These are phyloP conservation scores for Populus trichocarpa DNA, from an alignment of 441 rosid species.

Conservation along the genomic window DNA sequence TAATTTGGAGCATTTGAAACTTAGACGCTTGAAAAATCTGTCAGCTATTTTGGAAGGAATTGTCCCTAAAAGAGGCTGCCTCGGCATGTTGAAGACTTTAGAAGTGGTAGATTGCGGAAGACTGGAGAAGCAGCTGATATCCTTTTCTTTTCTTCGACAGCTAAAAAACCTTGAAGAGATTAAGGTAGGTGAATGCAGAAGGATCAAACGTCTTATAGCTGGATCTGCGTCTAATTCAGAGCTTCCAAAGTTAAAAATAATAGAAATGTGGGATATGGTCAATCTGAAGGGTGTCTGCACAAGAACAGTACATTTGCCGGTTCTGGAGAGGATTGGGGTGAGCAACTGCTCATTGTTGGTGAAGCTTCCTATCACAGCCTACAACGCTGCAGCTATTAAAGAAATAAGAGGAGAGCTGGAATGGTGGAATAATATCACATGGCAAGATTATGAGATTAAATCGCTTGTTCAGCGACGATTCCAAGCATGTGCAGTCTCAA, in stretches of 20 bases:
- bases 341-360: constrained; percentile 19
- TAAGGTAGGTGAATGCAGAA: constrained; percentile 22
- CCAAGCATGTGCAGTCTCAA: neutral
- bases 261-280: constrained; percentile 17
- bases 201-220: constrained; percentile 20
- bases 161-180: constrained; percentile 31
- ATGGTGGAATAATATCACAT: constrained; percentile 19
- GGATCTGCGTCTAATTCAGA: constrained; percentile 3
- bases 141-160: constrained; percentile 25
- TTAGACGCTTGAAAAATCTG: constrained; percentile 21
- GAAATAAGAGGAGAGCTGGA: constrained; percentile 21
- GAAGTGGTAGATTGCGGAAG: constrained; percentile 27
- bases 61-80: constrained; percentile 27
- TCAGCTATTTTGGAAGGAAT: constrained; percentile 20
- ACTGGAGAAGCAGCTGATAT: constrained; percentile 19
- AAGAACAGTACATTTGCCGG: constrained; percentile 4
- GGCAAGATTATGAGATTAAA: constrained; percentile 11
- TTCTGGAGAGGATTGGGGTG: constrained; percentile 21
- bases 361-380: constrained; percentile 20
- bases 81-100: constrained; percentile 21
- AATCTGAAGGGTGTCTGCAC: constrained; percentile 16
- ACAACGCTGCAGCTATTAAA: constrained; percentile 6
- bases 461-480: neutral
- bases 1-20: constrained; percentile 25
- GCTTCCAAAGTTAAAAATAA: constrained; percentile 14